phyloP scores from a whole-genome alignment of 768 basidiomycete species.

The Tricholomella constricta region DNA sequence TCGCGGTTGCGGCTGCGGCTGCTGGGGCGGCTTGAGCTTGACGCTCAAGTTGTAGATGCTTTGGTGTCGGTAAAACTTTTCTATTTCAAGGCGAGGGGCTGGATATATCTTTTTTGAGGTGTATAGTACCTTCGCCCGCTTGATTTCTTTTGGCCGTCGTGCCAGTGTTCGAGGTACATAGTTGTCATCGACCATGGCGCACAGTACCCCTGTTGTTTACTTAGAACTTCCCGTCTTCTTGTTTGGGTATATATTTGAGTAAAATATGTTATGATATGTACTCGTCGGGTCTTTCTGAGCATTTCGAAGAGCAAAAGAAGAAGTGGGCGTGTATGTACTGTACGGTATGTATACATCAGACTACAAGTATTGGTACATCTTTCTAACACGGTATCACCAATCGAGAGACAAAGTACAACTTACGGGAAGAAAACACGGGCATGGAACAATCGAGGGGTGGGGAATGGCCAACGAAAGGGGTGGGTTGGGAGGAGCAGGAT shows the following conservation, averaged over 20 bases:
- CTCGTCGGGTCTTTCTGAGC: background rate
- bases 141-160: background rate
- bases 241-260: background rate
- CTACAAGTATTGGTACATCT: constrained; percentile 7
- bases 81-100: background rate
- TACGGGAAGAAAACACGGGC: background rate
- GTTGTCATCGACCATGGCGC: background rate
- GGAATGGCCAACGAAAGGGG: background rate
- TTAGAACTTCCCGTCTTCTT: background rate
- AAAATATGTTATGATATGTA: background rate
- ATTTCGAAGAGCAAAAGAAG: background rate
- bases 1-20: constrained; percentile 29
- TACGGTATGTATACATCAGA: background rate
- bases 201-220: background rate
- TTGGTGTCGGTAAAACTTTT: background rate
- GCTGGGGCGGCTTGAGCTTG: background rate
- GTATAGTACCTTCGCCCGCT: background rate
- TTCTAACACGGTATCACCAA: background rate
- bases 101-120: background rate
- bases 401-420: background rate
- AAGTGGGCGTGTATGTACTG: background rate
- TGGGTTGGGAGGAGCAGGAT: background rate
- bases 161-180: background rate
- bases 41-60: background rate
- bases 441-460: background rate